phyloP scores from a whole-genome alignment of 2,329 filamentous ascomycete species.

The Sporothrix humicola region DNA sequence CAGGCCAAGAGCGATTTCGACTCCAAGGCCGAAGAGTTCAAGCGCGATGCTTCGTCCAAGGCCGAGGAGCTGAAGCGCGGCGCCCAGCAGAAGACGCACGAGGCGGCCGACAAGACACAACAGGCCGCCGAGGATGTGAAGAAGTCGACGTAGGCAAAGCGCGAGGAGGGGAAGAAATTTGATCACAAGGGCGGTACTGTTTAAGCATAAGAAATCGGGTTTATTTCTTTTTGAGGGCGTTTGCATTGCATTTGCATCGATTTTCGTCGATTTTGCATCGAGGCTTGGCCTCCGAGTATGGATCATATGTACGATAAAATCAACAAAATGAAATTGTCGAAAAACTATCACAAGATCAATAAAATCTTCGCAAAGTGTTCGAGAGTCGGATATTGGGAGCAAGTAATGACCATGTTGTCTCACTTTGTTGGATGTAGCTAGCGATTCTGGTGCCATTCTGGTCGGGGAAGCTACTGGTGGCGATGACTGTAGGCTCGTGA shows the following conservation, averaged over 20 bases:
- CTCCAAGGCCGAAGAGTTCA: slow-evolving; percentile 34
- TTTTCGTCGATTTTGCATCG: slow-evolving; percentile 13
- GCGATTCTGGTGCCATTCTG: background rate
- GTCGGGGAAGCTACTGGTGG: background rate
- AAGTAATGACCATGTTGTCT: background rate
- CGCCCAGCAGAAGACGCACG: slow-evolving; percentile 50
- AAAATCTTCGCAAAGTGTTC: background rate
- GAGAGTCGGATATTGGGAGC: background rate
- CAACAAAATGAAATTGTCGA: background rate
- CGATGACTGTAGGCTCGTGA: slow-evolving; percentile 7
- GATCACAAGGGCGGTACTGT: background rate
- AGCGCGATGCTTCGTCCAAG: slow-evolving; percentile 39
- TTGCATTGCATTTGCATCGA: slow-evolving; percentile 19
- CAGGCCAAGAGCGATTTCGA: slow-evolving; percentile 41
- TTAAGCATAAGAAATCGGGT: background rate
- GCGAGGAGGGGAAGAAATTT: background rate
- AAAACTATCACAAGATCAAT: background rate
- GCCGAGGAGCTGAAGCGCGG: slow-evolving; percentile 47
- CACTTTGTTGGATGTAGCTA: background rate
- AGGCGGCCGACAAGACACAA: slow-evolving; percentile 52
- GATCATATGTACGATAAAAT: background rate
- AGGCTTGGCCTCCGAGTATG: slow-evolving; percentile 4
- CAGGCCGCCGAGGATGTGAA: slow-evolving; percentile 51
- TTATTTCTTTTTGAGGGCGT: background rate
- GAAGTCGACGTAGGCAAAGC: slow-evolving; percentile 35